Conservation (phyloP, 1,139 yeast genomes). For the Pichia inconspicua region DNA sequence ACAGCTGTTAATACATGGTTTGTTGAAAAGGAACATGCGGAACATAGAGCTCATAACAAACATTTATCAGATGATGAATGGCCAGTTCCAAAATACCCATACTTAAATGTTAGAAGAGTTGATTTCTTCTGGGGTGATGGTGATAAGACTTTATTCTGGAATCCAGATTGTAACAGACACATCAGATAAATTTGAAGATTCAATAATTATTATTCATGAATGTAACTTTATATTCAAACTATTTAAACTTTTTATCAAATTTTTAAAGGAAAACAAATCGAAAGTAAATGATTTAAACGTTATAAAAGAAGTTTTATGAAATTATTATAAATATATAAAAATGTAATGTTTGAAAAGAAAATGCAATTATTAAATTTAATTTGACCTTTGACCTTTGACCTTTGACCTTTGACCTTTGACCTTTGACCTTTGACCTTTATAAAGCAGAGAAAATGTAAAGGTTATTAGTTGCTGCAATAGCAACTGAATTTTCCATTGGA, state of each 20-base stretch:
- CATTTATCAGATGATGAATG: slow-evolving; percentile 82
- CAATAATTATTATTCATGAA: slow-evolving; percentile 1
- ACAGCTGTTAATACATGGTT: slow-evolving; percentile 75
- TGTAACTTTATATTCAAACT: not conserved
- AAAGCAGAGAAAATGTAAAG: slow-evolving; percentile 70
- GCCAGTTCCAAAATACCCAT: slow-evolving; percentile 76
- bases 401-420: no score
- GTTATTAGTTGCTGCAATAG: slow-evolving; percentile 97
- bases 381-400: no score
- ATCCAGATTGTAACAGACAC: slow-evolving; percentile 84
- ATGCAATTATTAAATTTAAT: not conserved
- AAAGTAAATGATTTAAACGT: not conserved
- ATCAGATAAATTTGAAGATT: slow-evolving; percentile 27
- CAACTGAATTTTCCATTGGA: slow-evolving; percentile 92
- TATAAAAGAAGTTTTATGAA: not conserved
- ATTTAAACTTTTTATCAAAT: not conserved
- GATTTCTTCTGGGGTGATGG: slow-evolving; percentile 99
- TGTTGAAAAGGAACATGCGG: slow-evolving; percentile 79
- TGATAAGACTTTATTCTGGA: slow-evolving; percentile 96
- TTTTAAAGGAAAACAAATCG: not conserved
- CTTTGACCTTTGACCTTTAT: slow-evolving; percentile 21
- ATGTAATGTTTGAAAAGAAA: not conserved
- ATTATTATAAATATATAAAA: not conserved
- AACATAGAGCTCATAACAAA: slow-evolving; percentile 76
- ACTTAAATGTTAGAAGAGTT: slow-evolving; percentile 79